Percentiles rank a stretch among this genome's conserved stretches.
Evolutionary conservation across 2,329 filamentous ascomycete genomes (phyloP).

Genomic region (Thielaviopsis punctulata): DNA sequence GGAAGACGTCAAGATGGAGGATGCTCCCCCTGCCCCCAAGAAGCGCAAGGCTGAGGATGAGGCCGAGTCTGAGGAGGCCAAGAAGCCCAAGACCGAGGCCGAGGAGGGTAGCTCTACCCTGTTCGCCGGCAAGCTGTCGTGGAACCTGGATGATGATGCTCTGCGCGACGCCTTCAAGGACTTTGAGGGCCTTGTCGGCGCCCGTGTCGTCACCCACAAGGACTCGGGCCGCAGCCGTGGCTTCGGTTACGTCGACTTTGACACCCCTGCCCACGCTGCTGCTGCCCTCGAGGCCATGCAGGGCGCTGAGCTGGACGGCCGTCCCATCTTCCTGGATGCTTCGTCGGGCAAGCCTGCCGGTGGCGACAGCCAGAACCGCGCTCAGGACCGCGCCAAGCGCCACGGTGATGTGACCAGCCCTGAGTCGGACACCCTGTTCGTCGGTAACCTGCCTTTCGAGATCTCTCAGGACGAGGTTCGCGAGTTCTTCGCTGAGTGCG

Average conservation of each 20-base stretch:
- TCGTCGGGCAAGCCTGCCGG: slow-evolving; percentile 38
- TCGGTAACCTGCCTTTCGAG: slow-evolving; percentile 80
- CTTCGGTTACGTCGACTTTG: slow-evolving; percentile 87
- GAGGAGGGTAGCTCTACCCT: slow-evolving; percentile 34
- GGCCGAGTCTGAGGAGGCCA: slow-evolving; percentile 32
- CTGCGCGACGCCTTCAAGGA: slow-evolving; percentile 67
- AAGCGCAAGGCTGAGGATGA: slow-evolving; percentile 31
- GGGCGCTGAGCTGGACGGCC: slow-evolving; percentile 55
- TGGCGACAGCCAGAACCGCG: slow-evolving; percentile 35
- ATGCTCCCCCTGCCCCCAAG: slow-evolving; percentile 26
- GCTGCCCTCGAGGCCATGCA: slow-evolving; percentile 62
- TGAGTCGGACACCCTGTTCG: slow-evolving; percentile 73
- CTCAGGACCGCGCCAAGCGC: slow-evolving; percentile 44
- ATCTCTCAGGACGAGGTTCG: slow-evolving; percentile 59
- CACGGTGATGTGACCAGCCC: slow-evolving; percentile 69
- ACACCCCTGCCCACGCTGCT: slow-evolving; percentile 45
- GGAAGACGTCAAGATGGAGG: slow-evolving; percentile 19
- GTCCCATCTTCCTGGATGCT: slow-evolving; percentile 55
- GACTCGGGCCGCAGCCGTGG: slow-evolving; percentile 70
- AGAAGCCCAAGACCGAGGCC: slow-evolving; percentile 51
- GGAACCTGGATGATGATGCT: slow-evolving; percentile 74
- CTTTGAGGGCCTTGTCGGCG: slow-evolving; percentile 54
- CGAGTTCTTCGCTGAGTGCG: slow-evolving; percentile 56
- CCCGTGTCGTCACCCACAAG: slow-evolving; percentile 71
- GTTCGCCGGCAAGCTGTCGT: slow-evolving; percentile 80